phyloP scores from a whole-genome alignment of 805 yeast species.

The Alloascoidea africana region DNA sequence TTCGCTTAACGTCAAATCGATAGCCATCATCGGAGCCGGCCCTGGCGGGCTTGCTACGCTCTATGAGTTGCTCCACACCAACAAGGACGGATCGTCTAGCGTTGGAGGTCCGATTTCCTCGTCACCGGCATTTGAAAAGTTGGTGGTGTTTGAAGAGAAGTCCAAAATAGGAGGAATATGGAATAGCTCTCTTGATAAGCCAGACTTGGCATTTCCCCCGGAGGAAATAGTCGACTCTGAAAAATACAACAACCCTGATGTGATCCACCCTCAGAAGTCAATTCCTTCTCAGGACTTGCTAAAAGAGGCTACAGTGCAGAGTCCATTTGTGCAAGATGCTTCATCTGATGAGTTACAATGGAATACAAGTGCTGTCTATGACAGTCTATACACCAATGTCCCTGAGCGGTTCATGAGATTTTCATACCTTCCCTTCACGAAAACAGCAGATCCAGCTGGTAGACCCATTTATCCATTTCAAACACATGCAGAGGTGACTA shows the following conservation, averaged over 20 bases:
- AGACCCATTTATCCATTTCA: background rate
- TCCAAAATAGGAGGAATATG: slow-evolving; percentile 64
- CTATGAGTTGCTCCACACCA: slow-evolving; percentile 30
- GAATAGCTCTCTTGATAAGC: slow-evolving; percentile 24
- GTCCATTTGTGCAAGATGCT: slow-evolving; percentile 10
- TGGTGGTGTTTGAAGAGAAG: slow-evolving; percentile 48
- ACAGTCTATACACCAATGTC: slow-evolving; percentile 24
- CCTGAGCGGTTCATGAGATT: slow-evolving; percentile 22
- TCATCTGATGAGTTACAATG: slow-evolving; percentile 21
- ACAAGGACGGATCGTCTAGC: slow-evolving; percentile 5
- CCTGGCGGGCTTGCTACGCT: slow-evolving; percentile 59
- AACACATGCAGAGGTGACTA: background rate
- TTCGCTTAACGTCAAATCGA: slow-evolving; percentile 1
- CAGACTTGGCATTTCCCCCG: slow-evolving; percentile 13
- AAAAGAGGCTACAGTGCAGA: background rate
- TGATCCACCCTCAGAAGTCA: slow-evolving; percentile 10
- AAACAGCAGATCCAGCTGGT: background rate
- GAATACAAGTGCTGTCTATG: slow-evolving; percentile 22
- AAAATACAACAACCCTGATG: slow-evolving; percentile 19
- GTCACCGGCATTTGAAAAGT: slow-evolving; percentile 21
- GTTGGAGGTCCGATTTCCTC: slow-evolving; percentile 43
- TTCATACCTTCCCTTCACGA: slow-evolving; percentile 10
- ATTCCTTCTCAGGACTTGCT: background rate
- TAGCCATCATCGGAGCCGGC: slow-evolving; percentile 51
- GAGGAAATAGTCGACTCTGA: slow-evolving; percentile 20